These are phyloP conservation scores for Agaricus blazei DNA, from an alignment of 768 basidiomycete species.

Conservation along the genomic window DNA sequence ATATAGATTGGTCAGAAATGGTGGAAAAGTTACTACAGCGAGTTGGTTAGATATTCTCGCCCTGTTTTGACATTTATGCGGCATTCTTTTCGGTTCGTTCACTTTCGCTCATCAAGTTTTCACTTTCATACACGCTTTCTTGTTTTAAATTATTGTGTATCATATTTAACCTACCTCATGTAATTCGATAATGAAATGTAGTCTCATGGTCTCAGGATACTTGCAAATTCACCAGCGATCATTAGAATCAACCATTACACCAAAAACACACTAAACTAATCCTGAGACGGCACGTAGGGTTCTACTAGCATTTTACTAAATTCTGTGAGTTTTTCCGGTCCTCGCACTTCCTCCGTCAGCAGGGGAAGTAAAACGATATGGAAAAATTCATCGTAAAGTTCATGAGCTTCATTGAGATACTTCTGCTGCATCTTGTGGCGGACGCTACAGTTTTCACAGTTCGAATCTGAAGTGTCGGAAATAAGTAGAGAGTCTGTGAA, in stretches of 20 bases:
- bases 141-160: conserved; percentile 3
- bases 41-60: not conserved
- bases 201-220: not conserved
- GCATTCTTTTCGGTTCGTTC: not conserved
- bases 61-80: not conserved
- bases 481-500: not conserved
- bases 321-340: conserved; percentile 87
- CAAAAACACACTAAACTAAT: conserved; percentile 17
- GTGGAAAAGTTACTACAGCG: conserved; percentile 27
- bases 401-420: conserved; percentile 93
- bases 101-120: not conserved
- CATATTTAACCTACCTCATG: not conserved
- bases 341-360: conserved; percentile 94
- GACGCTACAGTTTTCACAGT: conserved; percentile 93
- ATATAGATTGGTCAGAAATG: conserved; percentile 37
- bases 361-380: conserved; percentile 92
- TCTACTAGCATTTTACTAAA: conserved; percentile 90
- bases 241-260: not conserved
- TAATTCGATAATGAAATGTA: conserved; percentile 1
- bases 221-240: not conserved
- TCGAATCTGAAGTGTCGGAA: conserved; percentile 52
- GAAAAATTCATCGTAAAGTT: conserved; percentile 97
- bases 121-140: not conserved
- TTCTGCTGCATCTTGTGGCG: conserved; percentile 98
- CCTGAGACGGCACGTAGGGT: conserved; percentile 63